Evolutionary conservation across 345 rosid species (phyloP).

Genomic region (Nephelium lappaceum): DNA sequence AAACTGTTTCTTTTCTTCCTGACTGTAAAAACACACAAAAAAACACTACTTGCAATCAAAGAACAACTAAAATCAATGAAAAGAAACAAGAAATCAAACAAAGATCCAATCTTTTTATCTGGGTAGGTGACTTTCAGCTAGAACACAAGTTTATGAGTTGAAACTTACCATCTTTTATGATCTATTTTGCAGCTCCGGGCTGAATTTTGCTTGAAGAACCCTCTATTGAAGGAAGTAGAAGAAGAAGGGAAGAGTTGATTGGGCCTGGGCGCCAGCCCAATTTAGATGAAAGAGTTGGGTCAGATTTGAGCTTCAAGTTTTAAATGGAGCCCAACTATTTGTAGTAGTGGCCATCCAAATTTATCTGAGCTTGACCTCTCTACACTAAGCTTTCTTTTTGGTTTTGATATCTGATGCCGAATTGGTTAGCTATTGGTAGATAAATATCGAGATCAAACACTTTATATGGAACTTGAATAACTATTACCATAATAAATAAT

Average conservation of each 20-base stretch:
- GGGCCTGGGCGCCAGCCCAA: not conserved
- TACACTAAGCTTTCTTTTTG: too few relatives aligned
- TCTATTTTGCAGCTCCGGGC: not conserved
- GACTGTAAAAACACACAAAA: slow-evolving; percentile 46
- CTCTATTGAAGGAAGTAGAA: not conserved
- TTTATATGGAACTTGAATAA: too few relatives aligned
- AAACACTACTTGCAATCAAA: not conserved
- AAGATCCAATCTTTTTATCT: not conserved
- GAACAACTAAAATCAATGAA: not conserved
- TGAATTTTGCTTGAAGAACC: not conserved
- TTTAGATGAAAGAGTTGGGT: not conserved
- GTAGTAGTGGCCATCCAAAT: too few relatives aligned
- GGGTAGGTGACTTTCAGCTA: not conserved
- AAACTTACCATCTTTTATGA: slow-evolving; percentile 17
- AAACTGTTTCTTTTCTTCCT: slow-evolving; percentile 92
- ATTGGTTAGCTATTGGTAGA: too few relatives aligned
- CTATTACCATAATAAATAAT: too few relatives aligned
- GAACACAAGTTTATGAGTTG: not conserved
- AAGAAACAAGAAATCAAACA: not conserved
- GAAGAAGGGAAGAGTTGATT: not conserved
- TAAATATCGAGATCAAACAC: too few relatives aligned
- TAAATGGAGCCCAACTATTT: not conserved
- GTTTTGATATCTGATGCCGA: too few relatives aligned
- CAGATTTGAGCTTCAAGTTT: not conserved
- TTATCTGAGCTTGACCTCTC: not conserved